Base-by-base conservation (phyloP, 768 basidiomycete species). In the Kwoniella mangroviensis region DNA sequence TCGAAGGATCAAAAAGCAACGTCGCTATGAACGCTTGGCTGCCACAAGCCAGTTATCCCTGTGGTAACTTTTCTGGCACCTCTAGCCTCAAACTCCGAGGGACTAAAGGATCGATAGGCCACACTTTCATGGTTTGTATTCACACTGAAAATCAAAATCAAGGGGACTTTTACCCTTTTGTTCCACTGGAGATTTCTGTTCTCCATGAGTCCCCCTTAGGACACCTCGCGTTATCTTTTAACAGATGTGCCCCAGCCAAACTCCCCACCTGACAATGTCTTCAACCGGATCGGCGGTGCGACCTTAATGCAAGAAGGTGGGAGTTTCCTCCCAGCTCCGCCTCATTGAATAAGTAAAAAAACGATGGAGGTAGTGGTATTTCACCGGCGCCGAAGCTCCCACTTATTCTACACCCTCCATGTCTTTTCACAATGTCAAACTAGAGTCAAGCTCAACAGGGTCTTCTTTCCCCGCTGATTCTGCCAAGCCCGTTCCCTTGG, bases 391-490 rank as follows among this genome's bases (percentile, higher is more conserved):
- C 87, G 86, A 86, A 88, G 87, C 89, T 89, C 89, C 89, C 89
- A 89, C 89, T 88, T 89, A 89, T 89, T 84, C 89, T 90, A 89
- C 89, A 88, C 88, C 88, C 88, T 86, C 87, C 88, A 89, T 88
- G 89, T 89, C 89, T 89, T 88, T 88, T 89, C 87, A 89, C 89
- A 89, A 88, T 89, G 89, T 88, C 89, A 90, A 88, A 90, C 89
- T 89, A 89, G 89, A 90, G 89, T 90, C 89, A 90, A 89, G 88
- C 89, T 89, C 88, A 89, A 89, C 89, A 89, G 89, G 88, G 88
- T 89, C 89, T 89, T 89, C 88, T 89, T 89, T 89, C 88, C 88
- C 88, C 88, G n/a, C n/a, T n/a, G n/a, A n/a, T n/a, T n/a, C n/a
- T n/a, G n/a, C n/a, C n/a, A n/a, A n/a, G n/a, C n/a, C n/a, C n/a